phyloP scores from a whole-genome alignment of 2,329 filamentous ascomycete genomes.

The Ophiosphaerella narmari region DNA sequence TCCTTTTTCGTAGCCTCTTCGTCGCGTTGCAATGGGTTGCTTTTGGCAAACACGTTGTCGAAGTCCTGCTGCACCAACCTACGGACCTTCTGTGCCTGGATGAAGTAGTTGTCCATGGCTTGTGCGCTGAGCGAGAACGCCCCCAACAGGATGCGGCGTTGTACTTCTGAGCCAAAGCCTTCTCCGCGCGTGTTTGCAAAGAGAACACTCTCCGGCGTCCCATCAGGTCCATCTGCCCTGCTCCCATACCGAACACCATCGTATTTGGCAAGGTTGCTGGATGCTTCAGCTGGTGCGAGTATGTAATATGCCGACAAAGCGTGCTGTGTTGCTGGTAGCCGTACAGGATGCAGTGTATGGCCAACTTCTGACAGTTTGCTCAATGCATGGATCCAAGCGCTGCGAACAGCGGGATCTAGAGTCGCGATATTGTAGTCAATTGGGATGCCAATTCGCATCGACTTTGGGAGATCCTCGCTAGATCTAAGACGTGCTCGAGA shows the following conservation, averaged over 20 bases:
- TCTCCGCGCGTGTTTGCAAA: conserved; percentile 76
- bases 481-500: conserved; percentile 57
- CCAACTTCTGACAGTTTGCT: conserved; percentile 65
- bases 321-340: conserved; percentile 79
- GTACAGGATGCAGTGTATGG: conserved; percentile 74
- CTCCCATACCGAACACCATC: conserved; percentile 92
- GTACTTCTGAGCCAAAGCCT: conserved; percentile 83
- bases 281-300: conserved; percentile 90
- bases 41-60: conserved; percentile 71
- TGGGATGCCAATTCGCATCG: conserved; percentile 61
- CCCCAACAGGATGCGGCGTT: conserved; percentile 83
- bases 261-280: conserved; percentile 95
- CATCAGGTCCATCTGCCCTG: conserved; percentile 59
- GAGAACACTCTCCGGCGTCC: conserved; percentile 55
- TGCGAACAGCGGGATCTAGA: conserved; percentile 70
- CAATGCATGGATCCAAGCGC: conserved; percentile 70
- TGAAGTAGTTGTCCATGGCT: conserved; percentile 95
- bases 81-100: conserved; percentile 87
- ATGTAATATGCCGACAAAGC: conserved; percentile 95
- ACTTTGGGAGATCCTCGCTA: background rate
- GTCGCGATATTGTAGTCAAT: conserved; percentile 87
- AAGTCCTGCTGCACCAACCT: conserved; percentile 86
- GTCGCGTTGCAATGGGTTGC: conserved; percentile 67
- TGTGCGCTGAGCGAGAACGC: conserved; percentile 88
- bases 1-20: conserved; percentile 48